Conservation (phyloP, 139 green algal species). For the Coelastrella sp. region DNA sequence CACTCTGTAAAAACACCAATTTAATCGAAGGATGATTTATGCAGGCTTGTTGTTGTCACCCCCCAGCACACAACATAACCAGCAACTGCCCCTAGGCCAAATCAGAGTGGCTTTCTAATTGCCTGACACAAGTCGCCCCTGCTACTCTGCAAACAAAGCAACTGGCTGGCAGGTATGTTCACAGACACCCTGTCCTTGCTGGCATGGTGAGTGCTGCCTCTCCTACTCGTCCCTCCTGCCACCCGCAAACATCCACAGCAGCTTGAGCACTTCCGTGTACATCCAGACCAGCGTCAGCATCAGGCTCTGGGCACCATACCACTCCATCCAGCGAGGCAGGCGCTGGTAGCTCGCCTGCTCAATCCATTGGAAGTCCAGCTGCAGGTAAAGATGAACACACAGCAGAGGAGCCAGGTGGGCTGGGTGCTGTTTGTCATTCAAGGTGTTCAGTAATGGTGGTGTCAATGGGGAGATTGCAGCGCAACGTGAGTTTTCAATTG, state of each 20-base stretch:
- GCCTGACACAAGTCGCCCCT: no score
- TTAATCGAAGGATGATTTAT: no score
- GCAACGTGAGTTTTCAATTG: no score
- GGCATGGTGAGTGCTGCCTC: neutral
- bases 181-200: no score
- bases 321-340: conserved; percentile 63
- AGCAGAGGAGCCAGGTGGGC: conserved; percentile 41
- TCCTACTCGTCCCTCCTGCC: conserved; percentile 29
- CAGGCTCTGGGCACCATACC: conserved; percentile 62
- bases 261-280: conserved; percentile 56
- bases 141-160: no score
- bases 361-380: conserved; percentile 54
- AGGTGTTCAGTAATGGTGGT: neutral
- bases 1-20: no score
- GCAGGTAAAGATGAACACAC: conserved; percentile 39
- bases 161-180: no score
- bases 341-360: conserved; percentile 35
- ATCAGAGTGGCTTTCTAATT: no score
- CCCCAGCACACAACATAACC: no score
- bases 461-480: no score
- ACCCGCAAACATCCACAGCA: conserved; percentile 50
- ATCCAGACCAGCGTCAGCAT: conserved; percentile 70
- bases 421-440: neutral
- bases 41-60: no score
- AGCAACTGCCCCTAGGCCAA: no score